Percentiles rank a stretch among this genome's conserved stretches.
phyloP scores from a whole-genome alignment of 208 protist genomes.

The Wallacemonas sp. region DNA sequence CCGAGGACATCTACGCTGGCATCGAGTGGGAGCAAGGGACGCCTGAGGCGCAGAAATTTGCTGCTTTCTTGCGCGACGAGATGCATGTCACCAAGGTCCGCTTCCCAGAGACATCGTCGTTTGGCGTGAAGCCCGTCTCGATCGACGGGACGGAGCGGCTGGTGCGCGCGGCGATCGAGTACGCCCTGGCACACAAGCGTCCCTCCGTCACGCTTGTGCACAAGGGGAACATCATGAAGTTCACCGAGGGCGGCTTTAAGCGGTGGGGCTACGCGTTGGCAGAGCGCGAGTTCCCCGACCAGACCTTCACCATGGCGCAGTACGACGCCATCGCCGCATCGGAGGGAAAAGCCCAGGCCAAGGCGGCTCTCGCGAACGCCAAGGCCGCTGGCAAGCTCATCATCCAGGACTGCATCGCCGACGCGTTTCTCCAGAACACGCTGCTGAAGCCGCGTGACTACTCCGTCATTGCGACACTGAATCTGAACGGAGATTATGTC shows the following conservation, averaged over 20 bases:
- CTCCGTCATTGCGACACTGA: slow-evolving; percentile 50
- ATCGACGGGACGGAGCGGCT: slow-evolving; percentile 51
- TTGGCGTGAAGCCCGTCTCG: slow-evolving; percentile 54
- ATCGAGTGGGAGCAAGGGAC: slow-evolving; percentile 51
- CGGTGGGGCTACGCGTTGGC: slow-evolving; percentile 52
- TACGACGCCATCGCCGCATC: slow-evolving; percentile 40
- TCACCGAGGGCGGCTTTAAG: slow-evolving; percentile 51
- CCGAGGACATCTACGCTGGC: slow-evolving; percentile 58
- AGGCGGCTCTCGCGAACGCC: slow-evolving; percentile 25
- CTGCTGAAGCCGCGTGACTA: slow-evolving; percentile 45
- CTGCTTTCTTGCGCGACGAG: slow-evolving; percentile 29
- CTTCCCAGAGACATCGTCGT: slow-evolving; percentile 38
- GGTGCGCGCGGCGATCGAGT: slow-evolving; percentile 45
- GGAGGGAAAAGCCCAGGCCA: slow-evolving; percentile 36
- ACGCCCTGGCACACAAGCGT: slow-evolving; percentile 40
- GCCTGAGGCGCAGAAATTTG: slow-evolving; percentile 33
- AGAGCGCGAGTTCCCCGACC: slow-evolving; percentile 32
- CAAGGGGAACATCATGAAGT: slow-evolving; percentile 73
- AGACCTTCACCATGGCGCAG: slow-evolving; percentile 31
- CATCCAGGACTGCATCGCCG: slow-evolving; percentile 56
- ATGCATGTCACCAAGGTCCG: slow-evolving; percentile 44
- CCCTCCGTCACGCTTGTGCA: slow-evolving; percentile 57
- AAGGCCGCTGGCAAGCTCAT: slow-evolving; percentile 43
- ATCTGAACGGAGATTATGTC: slow-evolving; percentile 62
- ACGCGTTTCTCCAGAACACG: slow-evolving; percentile 58